Evolutionary conservation across 345 rosid species (phyloP).

Genomic region (Excoecaria agallocha): DNA sequence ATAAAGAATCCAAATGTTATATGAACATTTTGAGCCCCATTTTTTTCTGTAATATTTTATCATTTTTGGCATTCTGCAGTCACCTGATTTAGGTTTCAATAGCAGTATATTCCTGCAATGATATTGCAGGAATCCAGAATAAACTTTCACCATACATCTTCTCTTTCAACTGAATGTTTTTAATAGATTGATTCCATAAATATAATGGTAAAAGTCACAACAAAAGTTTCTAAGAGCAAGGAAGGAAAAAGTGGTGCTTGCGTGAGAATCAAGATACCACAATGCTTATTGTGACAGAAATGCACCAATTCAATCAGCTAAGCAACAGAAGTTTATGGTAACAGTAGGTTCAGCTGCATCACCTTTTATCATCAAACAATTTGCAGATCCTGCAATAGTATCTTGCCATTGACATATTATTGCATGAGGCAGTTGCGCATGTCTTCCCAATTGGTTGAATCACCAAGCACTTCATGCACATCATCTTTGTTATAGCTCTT

Average conservation of each 20-base stretch:
- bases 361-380: slow-evolving; percentile 76
- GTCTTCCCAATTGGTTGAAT: slow-evolving; percentile 59
- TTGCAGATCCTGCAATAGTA: slow-evolving; percentile 81
- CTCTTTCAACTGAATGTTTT: neutral
- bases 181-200: neutral
- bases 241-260: neutral
- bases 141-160: neutral
- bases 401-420: slow-evolving; percentile 58
- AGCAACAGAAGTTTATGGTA: neutral
- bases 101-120: neutral
- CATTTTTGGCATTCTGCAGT: neutral
- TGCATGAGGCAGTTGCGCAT: slow-evolving; percentile 59
- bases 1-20: neutral
- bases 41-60: neutral
- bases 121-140: neutral
- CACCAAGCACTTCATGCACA: slow-evolving; percentile 80
- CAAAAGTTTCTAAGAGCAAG: neutral
- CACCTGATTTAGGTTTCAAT: neutral
- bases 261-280: neutral
- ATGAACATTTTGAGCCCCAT: neutral
- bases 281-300: neutral
- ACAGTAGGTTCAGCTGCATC: neutral
- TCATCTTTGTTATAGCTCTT: slow-evolving; percentile 62
- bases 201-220: no score
- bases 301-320: neutral